Conservation (phyloP, 1,284 basidiomycete genomes). For the Gymnopus androsaceus region DNA sequence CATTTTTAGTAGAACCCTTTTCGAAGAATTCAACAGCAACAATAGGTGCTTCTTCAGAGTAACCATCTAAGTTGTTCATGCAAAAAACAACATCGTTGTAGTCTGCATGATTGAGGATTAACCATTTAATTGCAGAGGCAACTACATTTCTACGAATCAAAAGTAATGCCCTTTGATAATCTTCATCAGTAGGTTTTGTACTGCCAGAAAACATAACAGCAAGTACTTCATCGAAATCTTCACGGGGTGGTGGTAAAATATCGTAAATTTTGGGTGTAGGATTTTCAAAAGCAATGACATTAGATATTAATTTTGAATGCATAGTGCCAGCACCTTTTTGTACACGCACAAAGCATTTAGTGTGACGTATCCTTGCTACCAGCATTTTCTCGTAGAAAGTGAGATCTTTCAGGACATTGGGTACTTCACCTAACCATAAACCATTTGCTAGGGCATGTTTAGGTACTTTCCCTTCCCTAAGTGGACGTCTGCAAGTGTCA, state of each 20-base stretch:
- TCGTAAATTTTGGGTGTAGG: slow-evolving; percentile 25
- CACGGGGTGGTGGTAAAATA: slow-evolving; percentile 16
- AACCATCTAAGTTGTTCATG: neutral
- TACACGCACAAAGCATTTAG: slow-evolving; percentile 7
- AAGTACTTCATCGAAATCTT: slow-evolving; percentile 8
- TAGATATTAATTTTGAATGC: slow-evolving; percentile 25
- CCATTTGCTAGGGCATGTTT: slow-evolving; percentile 35
- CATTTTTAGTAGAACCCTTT: slow-evolving; percentile 16
- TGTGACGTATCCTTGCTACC: slow-evolving; percentile 12
- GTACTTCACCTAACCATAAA: slow-evolving; percentile 40
- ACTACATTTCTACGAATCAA: slow-evolving; percentile 27
- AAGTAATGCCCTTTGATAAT: slow-evolving; percentile 26
- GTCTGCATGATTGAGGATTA: slow-evolving; percentile 32
- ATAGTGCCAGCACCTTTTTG: slow-evolving; percentile 19
- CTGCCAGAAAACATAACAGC: slow-evolving; percentile 8
- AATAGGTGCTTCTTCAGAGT: slow-evolving; percentile 27
- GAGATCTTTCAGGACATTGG: slow-evolving; percentile 26
- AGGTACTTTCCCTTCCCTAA: slow-evolving; percentile 28
- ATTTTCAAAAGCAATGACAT: slow-evolving; percentile 25
- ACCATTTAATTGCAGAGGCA: slow-evolving; percentile 29
- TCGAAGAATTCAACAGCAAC: slow-evolving; percentile 31
- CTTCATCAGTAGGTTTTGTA: slow-evolving; percentile 16
- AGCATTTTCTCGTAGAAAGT: slow-evolving; percentile 28
- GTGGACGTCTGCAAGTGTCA: slow-evolving; percentile 8
- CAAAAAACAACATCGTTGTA: slow-evolving; percentile 30